Evolutionary conservation across 2,329 filamentous ascomycete species (phyloP).

Genomic region (Aspergillus bombycis): DNA sequence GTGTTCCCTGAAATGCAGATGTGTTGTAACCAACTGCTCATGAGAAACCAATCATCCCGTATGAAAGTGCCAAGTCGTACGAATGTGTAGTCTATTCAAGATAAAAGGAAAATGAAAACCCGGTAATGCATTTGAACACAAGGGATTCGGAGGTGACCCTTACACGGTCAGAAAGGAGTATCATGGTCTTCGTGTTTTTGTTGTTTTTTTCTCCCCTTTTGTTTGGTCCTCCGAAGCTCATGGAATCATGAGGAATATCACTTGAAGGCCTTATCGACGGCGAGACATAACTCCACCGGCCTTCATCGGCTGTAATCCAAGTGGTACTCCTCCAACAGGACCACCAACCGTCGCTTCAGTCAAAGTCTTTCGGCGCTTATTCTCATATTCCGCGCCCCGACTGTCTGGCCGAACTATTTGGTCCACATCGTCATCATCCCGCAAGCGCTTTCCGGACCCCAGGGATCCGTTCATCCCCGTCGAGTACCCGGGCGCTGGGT

Average conservation of each 20-base stretch:
- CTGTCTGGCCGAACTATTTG: constrained; percentile 67
- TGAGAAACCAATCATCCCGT: not conserved
- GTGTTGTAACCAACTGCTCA: not conserved
- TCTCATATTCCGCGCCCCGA: constrained; percentile 60
- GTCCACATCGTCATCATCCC: constrained; percentile 68
- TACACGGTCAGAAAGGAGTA: not conserved
- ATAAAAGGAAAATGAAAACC: constrained; percentile 12
- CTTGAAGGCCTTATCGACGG: constrained; percentile 35
- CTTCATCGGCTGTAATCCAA: constrained; percentile 48
- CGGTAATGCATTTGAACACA: constrained; percentile 18
- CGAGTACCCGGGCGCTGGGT: constrained; percentile 58
- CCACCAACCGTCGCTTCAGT: constrained; percentile 60
- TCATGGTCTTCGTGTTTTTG: not conserved
- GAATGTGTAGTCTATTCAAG: constrained; percentile 23
- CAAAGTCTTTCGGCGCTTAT: constrained; percentile 81
- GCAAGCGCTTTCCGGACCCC: constrained; percentile 61
- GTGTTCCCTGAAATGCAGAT: not conserved
- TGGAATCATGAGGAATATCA: not conserved
- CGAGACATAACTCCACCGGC: constrained; percentile 44
- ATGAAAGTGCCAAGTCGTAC: constrained; percentile 10
- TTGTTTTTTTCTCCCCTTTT: constrained; percentile 3
- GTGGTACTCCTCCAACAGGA: constrained; percentile 43
- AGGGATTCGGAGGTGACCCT: not conserved
- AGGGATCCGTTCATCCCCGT: constrained; percentile 69
- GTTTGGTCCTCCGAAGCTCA: constrained; percentile 1